Conservation (phyloP, 2,329 filamentous ascomycete species). For the Leptographium galeiforme region DNA sequence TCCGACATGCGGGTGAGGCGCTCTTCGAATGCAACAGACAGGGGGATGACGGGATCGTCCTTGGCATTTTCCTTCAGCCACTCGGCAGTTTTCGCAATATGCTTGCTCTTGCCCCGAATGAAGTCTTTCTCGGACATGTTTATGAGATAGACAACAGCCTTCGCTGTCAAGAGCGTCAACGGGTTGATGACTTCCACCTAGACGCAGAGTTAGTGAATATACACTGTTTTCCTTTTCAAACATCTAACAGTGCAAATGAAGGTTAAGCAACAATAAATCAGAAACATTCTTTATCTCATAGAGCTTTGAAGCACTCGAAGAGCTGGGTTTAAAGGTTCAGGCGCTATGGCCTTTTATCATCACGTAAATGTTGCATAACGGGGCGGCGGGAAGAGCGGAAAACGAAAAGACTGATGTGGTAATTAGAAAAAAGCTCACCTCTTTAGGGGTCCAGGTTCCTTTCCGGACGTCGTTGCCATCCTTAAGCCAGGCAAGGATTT, state of each 20-base stretch:
- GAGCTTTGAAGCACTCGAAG: slow-evolving; percentile 84
- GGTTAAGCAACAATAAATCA: slow-evolving; percentile 31
- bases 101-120: slow-evolving; percentile 98
- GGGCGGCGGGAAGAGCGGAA: slow-evolving; percentile 10
- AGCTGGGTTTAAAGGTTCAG: slow-evolving; percentile 98
- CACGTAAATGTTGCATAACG: slow-evolving; percentile 40
- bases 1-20: slow-evolving; percentile 74
- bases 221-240: background rate
- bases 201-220: background rate
- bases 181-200: slow-evolving; percentile 97
- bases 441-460: slow-evolving; percentile 79
- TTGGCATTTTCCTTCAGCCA: slow-evolving; percentile 88
- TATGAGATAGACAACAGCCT: slow-evolving; percentile 93
- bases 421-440: slow-evolving; percentile 52
- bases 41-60: slow-evolving; percentile 82
- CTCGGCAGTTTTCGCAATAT: slow-evolving; percentile 81
- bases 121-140: slow-evolving; percentile 97
- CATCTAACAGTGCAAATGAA: background rate
- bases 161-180: slow-evolving; percentile 85
- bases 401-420: background rate
- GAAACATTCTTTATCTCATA: slow-evolving; percentile 72
- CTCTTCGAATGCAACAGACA: slow-evolving; percentile 89
- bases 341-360: slow-evolving; percentile 96
- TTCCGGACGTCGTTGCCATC: slow-evolving; percentile 90
- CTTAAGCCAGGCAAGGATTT: slow-evolving; percentile 70